Base-by-base conservation (phyloP, 2,329 filamentous ascomycete species). In the Penicillium sp. region DNA sequence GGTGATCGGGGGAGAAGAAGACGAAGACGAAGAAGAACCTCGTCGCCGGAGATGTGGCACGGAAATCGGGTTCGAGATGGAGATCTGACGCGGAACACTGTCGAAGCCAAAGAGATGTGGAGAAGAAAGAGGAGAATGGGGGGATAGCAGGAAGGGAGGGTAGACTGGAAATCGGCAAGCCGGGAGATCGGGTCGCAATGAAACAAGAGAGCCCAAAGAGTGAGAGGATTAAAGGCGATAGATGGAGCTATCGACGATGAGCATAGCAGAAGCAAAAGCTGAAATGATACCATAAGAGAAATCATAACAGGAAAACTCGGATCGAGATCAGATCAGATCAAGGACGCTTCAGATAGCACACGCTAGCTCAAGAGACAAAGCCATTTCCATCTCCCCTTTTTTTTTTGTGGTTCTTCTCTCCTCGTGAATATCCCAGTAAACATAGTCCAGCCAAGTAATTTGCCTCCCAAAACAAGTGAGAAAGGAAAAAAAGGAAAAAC, bases 401-500 rank as follows among this genome's bases (percentile, higher is more conserved):
- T 59, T 57, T 57, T 55, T 52, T 45, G 43, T 48, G 37, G 3
- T 16, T 43, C 52, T 54, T 42, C 35, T 42, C 6, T 7, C 26
- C 52, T 54, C 52, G 28, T 60, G 55, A 28, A 64, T 63, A 66
- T 63, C 66, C 61, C 60, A 64, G 51, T 52, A 55, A 59, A 33
- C 54, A 56, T 52, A 54, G 52, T 54, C 59, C 59, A 57, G 58
- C 55, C 56, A 60, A 46, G 52, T 51, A 51, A 54, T 51, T 62
- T 62, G 56, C 63, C 63, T 59, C 59, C 62, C 56, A 53, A 51
- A 59, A 59, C 22, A 14, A 54, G 58, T 61, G 61, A 55, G 56
- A 64, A 67, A 66, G 65, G 58, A 67, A 61, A 59, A 61, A 59
- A 64, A 55, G 53, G 64, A 65, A 66, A 66, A 66, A 68, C 65